Base-by-base conservation (phyloP, 805 yeast genomes). In the Candida gorgasii region DNA sequence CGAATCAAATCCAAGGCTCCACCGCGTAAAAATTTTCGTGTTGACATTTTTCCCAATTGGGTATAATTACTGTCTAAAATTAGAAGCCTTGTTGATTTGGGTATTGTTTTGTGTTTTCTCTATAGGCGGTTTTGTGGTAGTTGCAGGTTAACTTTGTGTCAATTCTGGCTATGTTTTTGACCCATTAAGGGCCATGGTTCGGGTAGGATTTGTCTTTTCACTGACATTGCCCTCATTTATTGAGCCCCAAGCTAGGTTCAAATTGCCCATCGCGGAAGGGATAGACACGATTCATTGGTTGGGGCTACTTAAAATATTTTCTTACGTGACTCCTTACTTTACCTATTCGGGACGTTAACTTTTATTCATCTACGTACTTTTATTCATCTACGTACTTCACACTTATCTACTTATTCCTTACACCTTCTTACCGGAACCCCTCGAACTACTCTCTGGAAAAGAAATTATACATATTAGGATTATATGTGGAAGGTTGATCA, bases 401-500 rank as follows among this genome's bases (percentile, higher is more conserved):
- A n/a, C n/a, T n/a, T n/a, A n/a, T n/a, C n/a, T n/a, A n/a, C n/a
- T n/a, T n/a, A n/a, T n/a, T n/a, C n/a, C n/a, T n/a, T n/a, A n/a
- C n/a, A n/a, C n/a, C n/a, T n/a, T n/a, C n/a, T n/a, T n/a, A n/a
- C n/a, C n/a, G n/a, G n/a, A n/a, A n/a, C n/a, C n/a, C n/a, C n/a
- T n/a, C 7, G 20, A 3, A 13, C 26, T 46, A 46, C 13, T 54
- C 49, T 27, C 54, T 61, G n/a, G 65, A 58, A 42, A 71, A 70
- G 41, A 62, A 67, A 38, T 67, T 62, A 47, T 74, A 74, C 70
- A 73, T 68, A 43, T 72, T 62, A 2, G 78, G 75, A 48, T 69
- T 68, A 50, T 73, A 73, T 2, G 70, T 65, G 0, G 78, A 73
- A 1, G 78, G 79, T 38, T 61, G 64, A 37, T 61, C 61, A 39